A percentile compares a stretch with the other conserved stretches of the same genome.
Conservation (phyloP, 2,329 filamentous ascomycete species). For the Pezicula radicicola region DNA sequence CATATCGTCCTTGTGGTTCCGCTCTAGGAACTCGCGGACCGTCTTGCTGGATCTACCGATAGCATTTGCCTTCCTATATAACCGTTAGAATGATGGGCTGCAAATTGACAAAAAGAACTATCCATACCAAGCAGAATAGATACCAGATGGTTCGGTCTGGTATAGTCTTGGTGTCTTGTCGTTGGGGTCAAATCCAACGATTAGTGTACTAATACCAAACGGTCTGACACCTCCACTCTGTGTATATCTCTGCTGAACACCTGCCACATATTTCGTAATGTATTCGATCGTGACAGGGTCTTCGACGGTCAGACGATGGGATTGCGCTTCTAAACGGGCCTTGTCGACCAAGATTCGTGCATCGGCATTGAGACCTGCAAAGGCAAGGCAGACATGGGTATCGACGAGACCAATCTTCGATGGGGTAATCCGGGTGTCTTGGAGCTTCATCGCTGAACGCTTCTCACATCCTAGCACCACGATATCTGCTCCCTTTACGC, state of each 20-base stretch:
- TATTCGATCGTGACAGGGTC: constrained; percentile 98
- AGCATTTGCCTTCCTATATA: constrained; percentile 90
- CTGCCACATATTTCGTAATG: constrained; percentile 97
- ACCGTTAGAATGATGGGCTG: constrained; percentile 9
- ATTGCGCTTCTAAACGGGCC: constrained; percentile 94
- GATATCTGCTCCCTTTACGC: constrained; percentile 91
- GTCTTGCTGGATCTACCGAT: constrained; percentile 99
- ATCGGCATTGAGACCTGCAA: constrained; percentile 95
- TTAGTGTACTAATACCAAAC: constrained; percentile 97
- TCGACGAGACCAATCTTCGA: constrained; percentile 98
- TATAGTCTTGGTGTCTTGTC: constrained; percentile 88
- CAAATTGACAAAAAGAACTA: not conserved
- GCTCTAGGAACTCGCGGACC: constrained; percentile 95
- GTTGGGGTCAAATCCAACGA: constrained; percentile 96
- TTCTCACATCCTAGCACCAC: constrained; percentile 98
- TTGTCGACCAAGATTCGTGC: constrained; percentile 98
- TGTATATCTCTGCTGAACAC: constrained; percentile 98
- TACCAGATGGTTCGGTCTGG: constrained; percentile 98
- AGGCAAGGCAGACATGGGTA: constrained; percentile 93
- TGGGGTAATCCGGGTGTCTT: constrained; percentile 97
- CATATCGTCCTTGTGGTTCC: constrained; percentile 99
- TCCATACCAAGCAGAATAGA: constrained; percentile 92
- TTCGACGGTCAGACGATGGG: constrained; percentile 93
- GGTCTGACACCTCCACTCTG: constrained; percentile 97
- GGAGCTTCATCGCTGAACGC: constrained; percentile 97